Conservation (phyloP, 371 early-diverging fungal species). For the Apophysomyces sp. region DNA sequence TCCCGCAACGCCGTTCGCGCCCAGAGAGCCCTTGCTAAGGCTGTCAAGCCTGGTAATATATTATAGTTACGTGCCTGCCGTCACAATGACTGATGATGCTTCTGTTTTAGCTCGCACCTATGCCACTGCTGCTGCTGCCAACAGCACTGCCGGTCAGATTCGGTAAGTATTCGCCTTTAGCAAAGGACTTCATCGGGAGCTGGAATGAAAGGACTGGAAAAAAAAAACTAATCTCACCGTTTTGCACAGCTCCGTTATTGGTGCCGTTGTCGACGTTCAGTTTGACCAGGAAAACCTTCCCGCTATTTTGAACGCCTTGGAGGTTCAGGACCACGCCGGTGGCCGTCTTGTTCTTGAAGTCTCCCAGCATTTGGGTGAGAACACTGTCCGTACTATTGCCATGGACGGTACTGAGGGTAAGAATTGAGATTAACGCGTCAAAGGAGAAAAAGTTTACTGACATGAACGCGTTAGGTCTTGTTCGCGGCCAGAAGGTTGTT, state of each 20-base stretch:
- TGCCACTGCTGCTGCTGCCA: conserved; percentile 24
- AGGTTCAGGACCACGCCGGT: conserved; percentile 81
- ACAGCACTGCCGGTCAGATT: conserved; percentile 34
- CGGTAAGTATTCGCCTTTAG: conserved; percentile 24
- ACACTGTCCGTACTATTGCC: conserved; percentile 98
- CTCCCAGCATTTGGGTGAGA: conserved; percentile 96
- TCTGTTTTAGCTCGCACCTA: conserved; percentile 15
- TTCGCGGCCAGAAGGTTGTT: conserved; percentile 89
- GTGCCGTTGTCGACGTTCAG: conserved; percentile 98
- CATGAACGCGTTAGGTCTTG: conserved; percentile 47
- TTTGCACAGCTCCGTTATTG: conserved; percentile 73
- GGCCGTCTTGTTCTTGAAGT: conserved; percentile 95
- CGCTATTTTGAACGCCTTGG: conserved; percentile 95
- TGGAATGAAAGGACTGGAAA: background rate
- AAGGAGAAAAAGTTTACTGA: background rate
- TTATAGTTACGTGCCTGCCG: background rate
- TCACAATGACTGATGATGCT: background rate
- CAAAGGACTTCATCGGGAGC: too few species aligned
- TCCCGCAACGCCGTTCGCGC: conserved; percentile 27
- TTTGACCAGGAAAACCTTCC: conserved; percentile 92
- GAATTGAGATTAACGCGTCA: background rate
- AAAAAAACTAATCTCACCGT: background rate
- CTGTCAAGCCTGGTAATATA: conserved; percentile 15
- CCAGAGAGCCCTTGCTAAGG: conserved; percentile 12
- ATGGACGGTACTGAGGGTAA: conserved; percentile 90